Conservation (phyloP, 306 rosid species). For the Pueraria montana region DNA sequence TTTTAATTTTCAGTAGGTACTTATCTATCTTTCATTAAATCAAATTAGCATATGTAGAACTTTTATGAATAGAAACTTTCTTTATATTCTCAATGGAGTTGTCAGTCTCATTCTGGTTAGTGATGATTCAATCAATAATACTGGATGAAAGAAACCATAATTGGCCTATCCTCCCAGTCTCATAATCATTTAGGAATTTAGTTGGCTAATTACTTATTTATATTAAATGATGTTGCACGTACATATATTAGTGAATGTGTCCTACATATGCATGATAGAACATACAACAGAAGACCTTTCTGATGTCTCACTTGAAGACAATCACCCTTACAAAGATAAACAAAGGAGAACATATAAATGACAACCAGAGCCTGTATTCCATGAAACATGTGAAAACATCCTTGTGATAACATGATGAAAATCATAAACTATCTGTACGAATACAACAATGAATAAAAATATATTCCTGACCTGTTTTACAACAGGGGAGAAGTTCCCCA, state of each 20-base stretch:
- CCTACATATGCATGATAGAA: constrained; percentile 7
- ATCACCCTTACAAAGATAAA: constrained; percentile 12
- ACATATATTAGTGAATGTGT: not conserved
- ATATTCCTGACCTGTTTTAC: constrained; percentile 79
- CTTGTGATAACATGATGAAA: constrained; percentile 5
- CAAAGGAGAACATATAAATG: constrained; percentile 14
- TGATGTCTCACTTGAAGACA: not conserved
- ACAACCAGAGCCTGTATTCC: not conserved
- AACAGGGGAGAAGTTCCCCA: constrained; percentile 97
- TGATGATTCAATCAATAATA: constrained; percentile 17
- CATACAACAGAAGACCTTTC: constrained; percentile 12
- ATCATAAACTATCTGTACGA: not conserved
- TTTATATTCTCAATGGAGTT: not conserved
- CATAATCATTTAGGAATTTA: not conserved
- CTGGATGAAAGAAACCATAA: constrained; percentile 22
- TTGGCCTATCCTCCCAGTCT: constrained; percentile 4
- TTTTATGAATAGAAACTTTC: not conserved
- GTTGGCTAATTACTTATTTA: not conserved
- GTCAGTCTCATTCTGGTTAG: constrained; percentile 9
- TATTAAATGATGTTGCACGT: not conserved
- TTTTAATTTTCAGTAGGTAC: constrained; percentile 1
- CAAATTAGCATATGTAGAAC: constrained; percentile 6
- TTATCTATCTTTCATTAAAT: not conserved
- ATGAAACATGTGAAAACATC: constrained; percentile 5
- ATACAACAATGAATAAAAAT: not conserved